These are phyloP conservation scores for Trametes sp. DNA, from an alignment of 1,284 basidiomycete species.

Conservation along the genomic window DNA sequence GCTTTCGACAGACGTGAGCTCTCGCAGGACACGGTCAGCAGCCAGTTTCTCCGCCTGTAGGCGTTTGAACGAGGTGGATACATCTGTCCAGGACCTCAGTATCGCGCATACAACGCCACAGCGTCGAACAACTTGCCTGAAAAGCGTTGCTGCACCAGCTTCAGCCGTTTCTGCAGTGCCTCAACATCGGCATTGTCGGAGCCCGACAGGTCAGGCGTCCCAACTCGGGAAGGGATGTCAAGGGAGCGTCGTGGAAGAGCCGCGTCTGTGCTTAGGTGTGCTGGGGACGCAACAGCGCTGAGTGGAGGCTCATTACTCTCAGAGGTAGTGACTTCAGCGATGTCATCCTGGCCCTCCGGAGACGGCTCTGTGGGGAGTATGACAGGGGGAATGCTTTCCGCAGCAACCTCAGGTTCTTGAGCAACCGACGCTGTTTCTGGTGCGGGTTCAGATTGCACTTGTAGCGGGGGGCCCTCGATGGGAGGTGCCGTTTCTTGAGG, in stretches of 20 bases:
- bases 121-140: slow-evolving; percentile 53
- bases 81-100: slow-evolving; percentile 52
- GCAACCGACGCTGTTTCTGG: background rate
- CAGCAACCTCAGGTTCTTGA: background rate
- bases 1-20: slow-evolving; percentile 76
- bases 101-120: background rate
- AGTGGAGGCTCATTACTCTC: background rate
- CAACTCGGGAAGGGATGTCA: slow-evolving; percentile 12
- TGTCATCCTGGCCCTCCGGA: background rate
- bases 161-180: slow-evolving; percentile 66
- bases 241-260: background rate
- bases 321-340: background rate
- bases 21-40: slow-evolving; percentile 76
- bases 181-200: slow-evolving; percentile 55
- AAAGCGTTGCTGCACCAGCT: slow-evolving; percentile 76
- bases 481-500: background rate
- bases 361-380: background rate
- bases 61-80: slow-evolving; percentile 78
- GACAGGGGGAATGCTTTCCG: background rate
- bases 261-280: background rate
- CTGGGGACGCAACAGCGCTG: background rate
- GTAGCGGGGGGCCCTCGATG: background rate
- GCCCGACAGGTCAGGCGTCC: slow-evolving; percentile 6
- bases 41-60: slow-evolving; percentile 74
- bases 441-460: background rate